Evolutionary conservation across 164 flowering plant genomes (phyloP), one percentile per base, ranked within the genome.

Genomic region (Aristolochia fimbriata): DNA sequence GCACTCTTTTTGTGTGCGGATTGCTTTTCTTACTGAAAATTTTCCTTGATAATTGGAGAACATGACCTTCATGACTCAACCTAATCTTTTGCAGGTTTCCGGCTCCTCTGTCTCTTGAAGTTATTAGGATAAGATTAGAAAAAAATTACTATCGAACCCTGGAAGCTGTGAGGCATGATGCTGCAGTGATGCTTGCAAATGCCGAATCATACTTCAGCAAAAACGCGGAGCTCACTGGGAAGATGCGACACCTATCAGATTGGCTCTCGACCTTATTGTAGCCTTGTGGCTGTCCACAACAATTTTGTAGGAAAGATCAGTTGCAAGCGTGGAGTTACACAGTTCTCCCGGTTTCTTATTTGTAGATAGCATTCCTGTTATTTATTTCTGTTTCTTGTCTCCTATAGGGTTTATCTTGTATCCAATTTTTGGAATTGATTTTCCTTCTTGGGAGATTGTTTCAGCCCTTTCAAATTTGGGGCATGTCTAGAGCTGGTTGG

Each of bases 51-150:
- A 6, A n/a, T 50, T 17, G 22, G 11, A 10, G 31, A 20, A 22
- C 7, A 52, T 9, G 22, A 13, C 23, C 4, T 15, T n/a, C 15
- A 52, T 22, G 23, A 11, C 4, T 11, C 1, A 9, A 2, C 15
- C 6, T 4, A 61, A 50, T 13, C 21, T 27, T 45, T 66, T 71
- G 63, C 81, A 92, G 98, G 80, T 92, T 81, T 74, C 93, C 98
- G 1, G 97, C 76, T 67, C 88, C 90, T 0, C 56, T 90, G 27
- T 76, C 81, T 49, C 79, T 78, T 0, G 85, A 81, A 30, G 47
- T 84, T 68, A 76, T 87, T 56, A 63, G 65, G 63, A 43, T 41
- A 30, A 79, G 97, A 64, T 62, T 90, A 57, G 74, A 56, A 59
- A 74, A 80, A 68, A 71, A 77, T 57, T 90, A 87, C 58, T 90